phyloP scores from a whole-genome alignment of 352 stramenopile genomes.

The Plasmopara muralis region DNA sequence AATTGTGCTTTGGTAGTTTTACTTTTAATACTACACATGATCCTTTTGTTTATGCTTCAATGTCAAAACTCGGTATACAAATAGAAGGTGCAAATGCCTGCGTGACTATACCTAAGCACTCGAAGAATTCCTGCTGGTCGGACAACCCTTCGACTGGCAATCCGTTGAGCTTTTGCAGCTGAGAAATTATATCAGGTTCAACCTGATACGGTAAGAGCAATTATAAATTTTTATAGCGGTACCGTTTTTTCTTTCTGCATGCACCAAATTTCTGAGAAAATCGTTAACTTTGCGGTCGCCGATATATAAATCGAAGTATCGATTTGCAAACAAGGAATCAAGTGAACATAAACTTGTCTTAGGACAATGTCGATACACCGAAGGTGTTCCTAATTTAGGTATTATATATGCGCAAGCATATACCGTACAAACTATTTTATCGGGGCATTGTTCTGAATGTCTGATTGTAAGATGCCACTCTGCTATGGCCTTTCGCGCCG shows the following conservation, averaged over 20 bases:
- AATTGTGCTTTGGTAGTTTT: no score
- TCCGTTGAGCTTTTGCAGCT: not conserved
- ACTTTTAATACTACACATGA: no score
- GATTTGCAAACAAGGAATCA: no score
- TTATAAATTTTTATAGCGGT: not conserved
- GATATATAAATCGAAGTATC: no score
- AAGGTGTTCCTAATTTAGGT: not conserved
- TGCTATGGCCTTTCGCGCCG: slow-evolving; percentile 21
- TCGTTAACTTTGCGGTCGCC: no score
- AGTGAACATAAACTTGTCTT: not conserved
- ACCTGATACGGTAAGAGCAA: not conserved
- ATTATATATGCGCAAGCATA: not conserved
- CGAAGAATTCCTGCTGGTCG: no score
- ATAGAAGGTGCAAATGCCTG: no score
- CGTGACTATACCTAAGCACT: no score
- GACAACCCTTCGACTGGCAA: not conserved
- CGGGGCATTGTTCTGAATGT: not conserved
- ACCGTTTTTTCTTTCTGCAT: no score
- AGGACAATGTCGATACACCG: not conserved
- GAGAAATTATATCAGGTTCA: not conserved
- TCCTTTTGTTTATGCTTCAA: no score
- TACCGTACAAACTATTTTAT: not conserved
- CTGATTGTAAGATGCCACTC: slow-evolving; percentile 1
- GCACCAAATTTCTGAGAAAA: no score
- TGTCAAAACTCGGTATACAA: no score